phyloP scores from a whole-genome alignment of 768 basidiomycete species.

The Boletus sp. region DNA sequence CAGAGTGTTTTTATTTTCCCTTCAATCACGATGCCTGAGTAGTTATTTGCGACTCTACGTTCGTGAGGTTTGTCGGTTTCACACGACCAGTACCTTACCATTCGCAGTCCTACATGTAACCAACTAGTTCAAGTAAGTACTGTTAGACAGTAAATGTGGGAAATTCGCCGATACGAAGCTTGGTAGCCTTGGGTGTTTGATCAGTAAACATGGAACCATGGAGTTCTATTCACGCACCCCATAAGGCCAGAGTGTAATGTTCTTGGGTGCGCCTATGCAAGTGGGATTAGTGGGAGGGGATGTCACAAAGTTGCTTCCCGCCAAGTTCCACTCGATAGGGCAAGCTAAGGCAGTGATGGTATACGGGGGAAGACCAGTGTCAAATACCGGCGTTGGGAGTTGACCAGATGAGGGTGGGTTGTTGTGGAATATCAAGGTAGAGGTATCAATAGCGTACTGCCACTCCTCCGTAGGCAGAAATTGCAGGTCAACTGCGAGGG shows the following conservation, averaged over 20 bases:
- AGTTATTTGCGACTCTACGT: too few relatives aligned
- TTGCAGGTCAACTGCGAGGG: constrained; percentile 40
- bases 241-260: constrained; percentile 3
- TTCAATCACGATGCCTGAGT: too few relatives aligned
- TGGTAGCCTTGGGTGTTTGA: not conserved
- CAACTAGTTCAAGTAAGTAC: not conserved
- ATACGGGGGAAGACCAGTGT: not conserved
- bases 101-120: not conserved
- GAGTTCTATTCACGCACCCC: not conserved
- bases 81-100: too few relatives aligned
- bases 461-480: constrained; percentile 1
- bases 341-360: not conserved
- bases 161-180: not conserved
- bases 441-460: constrained; percentile 16
- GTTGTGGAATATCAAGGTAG: constrained; percentile 37
- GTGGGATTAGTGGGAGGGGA: constrained; percentile 43
- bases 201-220: not conserved
- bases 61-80: too few relatives aligned
- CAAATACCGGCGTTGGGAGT: constrained; percentile 1
- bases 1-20: too few relatives aligned
- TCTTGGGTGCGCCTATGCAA: constrained; percentile 37
- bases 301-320: constrained; percentile 1
- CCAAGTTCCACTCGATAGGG: not conserved
- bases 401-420: constrained; percentile 32
- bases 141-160: not conserved